Base-by-base conservation (phyloP, 495 filamentous ascomycete species). In the Penicillium roqueforti region DNA sequence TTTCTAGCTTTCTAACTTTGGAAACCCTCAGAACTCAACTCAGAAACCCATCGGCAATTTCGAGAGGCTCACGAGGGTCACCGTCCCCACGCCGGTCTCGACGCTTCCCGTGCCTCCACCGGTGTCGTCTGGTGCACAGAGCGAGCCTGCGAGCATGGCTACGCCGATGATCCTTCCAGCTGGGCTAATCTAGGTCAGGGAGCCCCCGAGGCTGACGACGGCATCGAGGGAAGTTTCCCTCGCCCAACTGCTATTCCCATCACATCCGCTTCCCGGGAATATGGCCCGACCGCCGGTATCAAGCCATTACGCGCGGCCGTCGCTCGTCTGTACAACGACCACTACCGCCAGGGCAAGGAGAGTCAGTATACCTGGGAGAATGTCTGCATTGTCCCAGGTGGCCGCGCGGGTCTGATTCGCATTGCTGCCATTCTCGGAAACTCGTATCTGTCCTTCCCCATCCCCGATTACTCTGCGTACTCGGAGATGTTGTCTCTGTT, bases 291-390 rank as follows among this genome's bases (percentile, higher is more conserved):
- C 3, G 88, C 92, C 16, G 92, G 92, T 63, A 96, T 96, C 78
- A 95, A 88, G 78, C 84, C 88, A 20, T 77, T 97, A 51, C 79
- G 92, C 46, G 85, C 88, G 54, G 92, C 92, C 13, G 90, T 97
- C n/a, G 92, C 92, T 29, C 80, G 83, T 47, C 80, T 97, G 53
- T 97, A 97, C 77, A 97, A 97, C 63, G 85, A 83, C 64, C 90
- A 95, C 70, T 91, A 96, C 64, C 84, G 92, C 39, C 76, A 92
- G 71, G 89, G 87, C 54, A 91, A 93, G 73, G 75, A 79, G n/a
- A 92, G 87, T 67, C 78, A 95, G 70, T 97, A 97, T 67, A 91
- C 87, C n/a, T 96, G 90, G 87, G 92, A 97, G 75, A 97, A 97
- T 72, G 92, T 97, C n/a, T 91, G 88, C 70, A 95, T 97, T 65